phyloP scores from a whole-genome alignment of 2,329 filamentous ascomycete species.

The Escovopsis sp. region DNA sequence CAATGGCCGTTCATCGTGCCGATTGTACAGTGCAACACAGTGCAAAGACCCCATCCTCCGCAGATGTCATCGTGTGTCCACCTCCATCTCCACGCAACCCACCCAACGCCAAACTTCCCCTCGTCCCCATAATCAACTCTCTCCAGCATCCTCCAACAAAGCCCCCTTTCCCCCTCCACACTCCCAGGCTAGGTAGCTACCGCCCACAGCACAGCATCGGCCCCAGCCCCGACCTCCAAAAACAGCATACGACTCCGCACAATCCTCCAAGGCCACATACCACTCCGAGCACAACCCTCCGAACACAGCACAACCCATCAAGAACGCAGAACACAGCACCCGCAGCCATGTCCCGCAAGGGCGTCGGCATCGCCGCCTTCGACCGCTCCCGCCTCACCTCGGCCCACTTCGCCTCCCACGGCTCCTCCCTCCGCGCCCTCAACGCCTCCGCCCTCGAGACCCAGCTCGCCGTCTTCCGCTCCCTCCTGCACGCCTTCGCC shows the following conservation, averaged over 20 bases:
- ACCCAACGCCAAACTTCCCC: not conserved
- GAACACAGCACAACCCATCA: too few species aligned
- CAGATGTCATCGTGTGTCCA: not conserved
- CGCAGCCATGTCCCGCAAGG: conserved; percentile 49
- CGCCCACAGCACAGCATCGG: too few species aligned
- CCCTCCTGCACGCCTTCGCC: conserved; percentile 86
- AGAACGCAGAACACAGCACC: too few species aligned
- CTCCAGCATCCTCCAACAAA: conserved; percentile 1
- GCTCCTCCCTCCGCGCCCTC: conserved; percentile 67
- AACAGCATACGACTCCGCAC: too few species aligned
- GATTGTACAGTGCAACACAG: too few species aligned
- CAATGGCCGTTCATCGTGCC: too few species aligned
- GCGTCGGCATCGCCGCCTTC: conserved; percentile 82
- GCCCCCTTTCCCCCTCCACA: not conserved
- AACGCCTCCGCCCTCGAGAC: conserved; percentile 80
- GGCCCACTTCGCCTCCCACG: conserved; percentile 82
- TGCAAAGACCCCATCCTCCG: too few species aligned
- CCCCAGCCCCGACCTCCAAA: too few species aligned
- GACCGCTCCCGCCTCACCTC: conserved; percentile 71
- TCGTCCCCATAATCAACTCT: conserved; percentile 1
- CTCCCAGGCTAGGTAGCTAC: too few species aligned
- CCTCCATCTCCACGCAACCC: too few species aligned
- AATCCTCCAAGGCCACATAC: too few species aligned
- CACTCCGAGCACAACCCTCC: too few species aligned
- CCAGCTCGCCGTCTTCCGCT: conserved; percentile 92